These are phyloP conservation scores for Leishmania braziliensis DNA, from an alignment of 208 protist species.

Conservation along the genomic window DNA sequence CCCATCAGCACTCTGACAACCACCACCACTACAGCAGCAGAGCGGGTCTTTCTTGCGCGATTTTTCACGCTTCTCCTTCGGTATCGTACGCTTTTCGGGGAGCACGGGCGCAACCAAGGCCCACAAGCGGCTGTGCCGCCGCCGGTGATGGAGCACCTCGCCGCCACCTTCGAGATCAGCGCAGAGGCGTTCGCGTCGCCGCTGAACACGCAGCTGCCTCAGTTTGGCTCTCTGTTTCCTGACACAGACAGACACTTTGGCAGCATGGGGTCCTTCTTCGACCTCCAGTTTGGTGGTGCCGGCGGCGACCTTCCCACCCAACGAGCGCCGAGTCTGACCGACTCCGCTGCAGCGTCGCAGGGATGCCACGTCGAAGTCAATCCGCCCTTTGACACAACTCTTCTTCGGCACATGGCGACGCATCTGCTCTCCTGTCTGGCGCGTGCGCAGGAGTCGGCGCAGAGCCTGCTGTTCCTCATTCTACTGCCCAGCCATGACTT, in stretches of 20 bases:
- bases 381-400: constrained; percentile 81
- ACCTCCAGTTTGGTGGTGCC: constrained; percentile 52
- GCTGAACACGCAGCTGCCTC: constrained; percentile 74
- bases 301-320: neutral
- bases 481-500: constrained; percentile 76
- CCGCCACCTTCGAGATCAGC: constrained; percentile 45
- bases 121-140: constrained; percentile 73
- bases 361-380: constrained; percentile 73
- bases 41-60: constrained; percentile 37
- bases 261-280: constrained; percentile 85
- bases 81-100: constrained; percentile 57
- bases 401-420: constrained; percentile 58
- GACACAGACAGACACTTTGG: constrained; percentile 86
- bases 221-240: constrained; percentile 82
- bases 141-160: constrained; percentile 46
- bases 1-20: neutral
- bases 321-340: neutral
- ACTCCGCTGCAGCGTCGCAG: neutral
- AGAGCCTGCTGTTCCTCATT: constrained; percentile 59
- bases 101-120: constrained; percentile 70
- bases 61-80: constrained; percentile 59
- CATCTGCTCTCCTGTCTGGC: constrained; percentile 35
- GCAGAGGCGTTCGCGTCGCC: constrained; percentile 90
- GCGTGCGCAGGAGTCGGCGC: constrained; percentile 4
- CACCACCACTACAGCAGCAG: neutral